phyloP scores from a whole-genome alignment of 176 grass and related monocot genomes.

The Ampelocalamus luodianensis region DNA sequence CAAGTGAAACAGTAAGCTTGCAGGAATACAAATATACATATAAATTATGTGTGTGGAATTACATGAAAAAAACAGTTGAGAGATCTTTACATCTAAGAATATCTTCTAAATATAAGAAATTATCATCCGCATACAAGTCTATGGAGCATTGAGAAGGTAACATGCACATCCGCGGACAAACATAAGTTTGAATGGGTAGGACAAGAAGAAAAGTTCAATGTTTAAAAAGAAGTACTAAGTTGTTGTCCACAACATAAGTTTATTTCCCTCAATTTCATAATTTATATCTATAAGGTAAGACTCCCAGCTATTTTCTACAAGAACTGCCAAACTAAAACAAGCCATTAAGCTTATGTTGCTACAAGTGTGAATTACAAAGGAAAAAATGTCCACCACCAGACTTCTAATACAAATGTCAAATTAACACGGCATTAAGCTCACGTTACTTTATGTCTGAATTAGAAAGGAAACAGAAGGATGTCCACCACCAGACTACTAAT shows the following conservation, averaged over 20 bases:
- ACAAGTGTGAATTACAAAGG: not conserved
- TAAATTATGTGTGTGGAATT: not conserved
- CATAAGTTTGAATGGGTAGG: not conserved
- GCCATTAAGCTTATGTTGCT: not conserved
- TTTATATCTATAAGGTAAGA: not conserved
- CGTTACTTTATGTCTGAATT: not conserved
- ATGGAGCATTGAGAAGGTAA: not conserved
- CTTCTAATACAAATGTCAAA: not conserved
- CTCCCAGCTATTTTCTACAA: not conserved
- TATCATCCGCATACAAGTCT: not conserved
- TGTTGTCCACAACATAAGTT: no score
- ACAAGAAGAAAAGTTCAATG: not conserved
- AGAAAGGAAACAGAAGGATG: not conserved
- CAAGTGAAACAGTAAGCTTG: not conserved
- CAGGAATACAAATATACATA: not conserved
- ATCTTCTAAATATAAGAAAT: not conserved
- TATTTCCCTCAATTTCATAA: not conserved
- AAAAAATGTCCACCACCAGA: not conserved
- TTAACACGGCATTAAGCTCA: not conserved
- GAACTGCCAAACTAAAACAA: not conserved
- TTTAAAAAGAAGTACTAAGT: not conserved
- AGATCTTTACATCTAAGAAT: not conserved
- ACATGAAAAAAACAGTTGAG: not conserved
- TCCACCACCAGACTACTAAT: not conserved
- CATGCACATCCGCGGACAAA: not conserved